These are phyloP conservation scores for Pouteria glomerata DNA, from an alignment of 148 eudicot genomes.

Conservation along the genomic window DNA sequence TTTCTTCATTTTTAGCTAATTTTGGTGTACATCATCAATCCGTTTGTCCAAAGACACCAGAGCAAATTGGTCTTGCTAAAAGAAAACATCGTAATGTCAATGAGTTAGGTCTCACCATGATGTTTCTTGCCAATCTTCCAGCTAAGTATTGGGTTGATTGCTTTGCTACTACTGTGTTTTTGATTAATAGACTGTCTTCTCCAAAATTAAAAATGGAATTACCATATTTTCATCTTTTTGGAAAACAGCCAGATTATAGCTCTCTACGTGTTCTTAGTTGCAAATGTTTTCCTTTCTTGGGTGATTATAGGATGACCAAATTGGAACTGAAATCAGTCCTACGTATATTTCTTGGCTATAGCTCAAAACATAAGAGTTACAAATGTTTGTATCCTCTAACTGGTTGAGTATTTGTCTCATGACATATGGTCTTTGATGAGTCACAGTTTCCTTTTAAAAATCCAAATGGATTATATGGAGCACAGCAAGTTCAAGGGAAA, in stretches of 20 bases:
- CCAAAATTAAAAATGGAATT: neutral
- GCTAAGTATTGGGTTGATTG: neutral
- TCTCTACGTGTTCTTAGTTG: neutral
- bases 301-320: neutral
- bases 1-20: neutral
- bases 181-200: neutral
- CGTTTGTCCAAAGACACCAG: neutral
- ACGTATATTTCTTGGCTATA: neutral
- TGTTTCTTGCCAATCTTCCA: neutral
- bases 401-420: neutral
- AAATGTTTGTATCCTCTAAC: neutral
- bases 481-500: neutral
- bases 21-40: neutral
- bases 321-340: neutral
- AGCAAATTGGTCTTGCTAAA: neutral
- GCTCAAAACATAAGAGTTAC: neutral
- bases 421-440: conserved; percentile 1
- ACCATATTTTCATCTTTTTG: neutral
- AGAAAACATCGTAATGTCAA: neutral
- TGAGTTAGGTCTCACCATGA: neutral
- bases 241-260: neutral
- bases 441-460: neutral
- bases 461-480: too few relatives aligned
- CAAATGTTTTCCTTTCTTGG: neutral
- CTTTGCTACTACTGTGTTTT: neutral